Evolutionary conservation across 139 green algal genomes (phyloP).

Genomic region (Mesotaenium endlicherianum): DNA sequence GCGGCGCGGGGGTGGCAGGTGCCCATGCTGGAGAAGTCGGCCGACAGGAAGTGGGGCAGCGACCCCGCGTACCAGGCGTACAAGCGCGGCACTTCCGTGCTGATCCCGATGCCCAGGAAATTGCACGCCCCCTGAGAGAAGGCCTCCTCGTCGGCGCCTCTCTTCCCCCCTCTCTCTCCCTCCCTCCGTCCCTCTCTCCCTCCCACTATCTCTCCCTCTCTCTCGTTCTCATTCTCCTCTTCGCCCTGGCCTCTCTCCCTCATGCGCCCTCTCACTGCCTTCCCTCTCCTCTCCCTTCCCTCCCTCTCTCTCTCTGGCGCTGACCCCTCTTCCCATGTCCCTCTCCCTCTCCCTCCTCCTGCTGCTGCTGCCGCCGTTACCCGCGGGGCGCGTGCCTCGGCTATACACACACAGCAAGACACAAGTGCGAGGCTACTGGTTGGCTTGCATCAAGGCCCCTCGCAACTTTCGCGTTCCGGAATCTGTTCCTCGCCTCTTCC

Average conservation of each 20-base stretch:
- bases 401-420: too few relatives aligned
- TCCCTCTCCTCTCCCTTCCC: neutral
- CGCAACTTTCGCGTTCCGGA: too few relatives aligned
- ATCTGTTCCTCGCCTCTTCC: too few relatives aligned
- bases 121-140: neutral
- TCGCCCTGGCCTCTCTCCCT: neutral
- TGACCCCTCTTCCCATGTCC: neutral
- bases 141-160: neutral
- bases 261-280: neutral
- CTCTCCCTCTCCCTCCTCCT: neutral
- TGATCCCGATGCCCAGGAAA: slow-evolving; percentile 5
- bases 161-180: neutral
- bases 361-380: too few relatives aligned
- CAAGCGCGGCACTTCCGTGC: neutral
- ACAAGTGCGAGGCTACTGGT: too few relatives aligned
- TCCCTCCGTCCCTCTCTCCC: neutral
- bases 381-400: too few relatives aligned
- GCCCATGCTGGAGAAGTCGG: slow-evolving; percentile 3
- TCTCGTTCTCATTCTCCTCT: neutral
- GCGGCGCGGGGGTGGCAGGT: too few relatives aligned
- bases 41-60: slow-evolving; percentile 11
- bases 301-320: neutral
- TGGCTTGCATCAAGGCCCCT: too few relatives aligned
- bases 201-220: neutral
- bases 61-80: slow-evolving; percentile 24